A percentile compares a stretch with the other conserved stretches of the same genome.
Conservation (phyloP, 495 filamentous ascomycete genomes). For the Aspergillus campestris region DNA sequence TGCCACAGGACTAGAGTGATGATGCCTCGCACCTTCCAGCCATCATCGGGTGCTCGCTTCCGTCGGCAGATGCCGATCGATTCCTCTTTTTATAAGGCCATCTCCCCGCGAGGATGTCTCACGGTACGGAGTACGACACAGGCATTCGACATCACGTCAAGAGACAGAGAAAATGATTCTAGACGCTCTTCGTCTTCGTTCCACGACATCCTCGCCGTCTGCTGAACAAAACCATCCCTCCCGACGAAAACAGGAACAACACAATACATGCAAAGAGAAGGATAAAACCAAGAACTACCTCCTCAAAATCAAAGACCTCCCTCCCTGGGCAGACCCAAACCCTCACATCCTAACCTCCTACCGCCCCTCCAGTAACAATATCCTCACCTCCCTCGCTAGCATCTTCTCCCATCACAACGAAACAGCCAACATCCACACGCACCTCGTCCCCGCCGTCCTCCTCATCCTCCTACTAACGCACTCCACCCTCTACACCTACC, state of each 20-base stretch:
- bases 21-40: too few species aligned
- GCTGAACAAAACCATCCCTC: too few species aligned
- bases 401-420: neutral
- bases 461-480: constrained; percentile 4
- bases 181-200: neutral
- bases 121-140: too few species aligned
- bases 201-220: neutral
- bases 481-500: too few species aligned
- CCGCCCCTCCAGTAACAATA: constrained; percentile 27
- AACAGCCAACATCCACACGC: constrained; percentile 18
- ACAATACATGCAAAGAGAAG: neutral
- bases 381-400: constrained; percentile 16
- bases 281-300: neutral
- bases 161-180: too few species aligned
- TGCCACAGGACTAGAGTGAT: too few species aligned
- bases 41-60: too few species aligned
- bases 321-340: constrained; percentile 28
- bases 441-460: constrained; percentile 16
- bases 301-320: constrained; percentile 4
- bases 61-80: too few species aligned
- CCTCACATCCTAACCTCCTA: constrained; percentile 27
- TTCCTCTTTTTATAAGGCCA: too few species aligned
- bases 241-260: neutral
- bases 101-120: too few species aligned
- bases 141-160: too few species aligned